Base-by-base conservation (phyloP, 1,139 yeast genomes). In the Magnusiomyces clavatus region DNA sequence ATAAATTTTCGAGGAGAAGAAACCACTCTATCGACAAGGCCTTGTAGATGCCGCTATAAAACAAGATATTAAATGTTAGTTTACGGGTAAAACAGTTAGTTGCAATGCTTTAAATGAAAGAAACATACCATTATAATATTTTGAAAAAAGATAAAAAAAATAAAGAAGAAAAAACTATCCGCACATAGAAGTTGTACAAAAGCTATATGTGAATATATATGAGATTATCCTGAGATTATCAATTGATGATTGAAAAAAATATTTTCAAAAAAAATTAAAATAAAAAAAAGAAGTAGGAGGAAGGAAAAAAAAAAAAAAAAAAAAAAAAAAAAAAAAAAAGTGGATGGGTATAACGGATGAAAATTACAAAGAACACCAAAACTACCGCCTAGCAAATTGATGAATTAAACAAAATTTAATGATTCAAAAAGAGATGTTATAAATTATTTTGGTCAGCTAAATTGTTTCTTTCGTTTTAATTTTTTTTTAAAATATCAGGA, bases 1-100 rank as follows among this genome's bases (percentile, higher is more conserved):
- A 82, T 80, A 54, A 70, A 72, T 5, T 63, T 58, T 40, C 73
- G 63, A 2, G 81, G 81, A 24, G 50, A 43, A 17, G 53, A 34
- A 14, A 47, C 48, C 34, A 50, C 45, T 47, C 39, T 35, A 13
- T 47, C 47, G 38, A 51, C 55, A 31, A 53, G 48, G 43, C 51
- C 48, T 29, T 53, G 51, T 17, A 50, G 51, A 19, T 53, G 55
- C 47, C 55, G 53, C 55, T 53, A 39, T n/a, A 31, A 10, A 14
- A 14, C 44, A 17, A 39, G 24, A 37, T 19, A n/a, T 34, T 12
- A 24, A 13, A 43, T 24, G 31, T 24, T 24, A 24, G 31, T 24
- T 5, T 5, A 24, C 31, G 31, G 31, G 8, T 24, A 24, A 24
- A 5, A 8, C 31, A 24, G 8, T 24, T 24, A 24, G 8, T 24